Base-by-base conservation (phyloP, 768 basidiomycete genomes). In the Candolleomyces eurysporus region DNA sequence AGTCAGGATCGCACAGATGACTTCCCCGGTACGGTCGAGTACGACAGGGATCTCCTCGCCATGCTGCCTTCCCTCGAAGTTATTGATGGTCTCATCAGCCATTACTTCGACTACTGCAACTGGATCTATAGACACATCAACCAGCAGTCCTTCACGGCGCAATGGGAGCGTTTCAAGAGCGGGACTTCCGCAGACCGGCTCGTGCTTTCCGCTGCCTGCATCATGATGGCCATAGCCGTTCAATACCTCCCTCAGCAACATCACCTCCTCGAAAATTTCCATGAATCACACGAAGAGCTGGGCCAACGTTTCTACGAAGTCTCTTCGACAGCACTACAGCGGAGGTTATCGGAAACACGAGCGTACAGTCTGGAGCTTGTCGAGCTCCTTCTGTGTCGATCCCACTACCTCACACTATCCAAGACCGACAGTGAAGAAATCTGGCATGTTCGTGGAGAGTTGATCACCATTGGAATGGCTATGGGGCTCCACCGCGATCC, bases 401-500 rank as follows among this genome's bases (percentile, higher is more conserved):
- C 80, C 19, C 89, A 91, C 73, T 93, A 89, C 69, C 79, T 90
- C 62, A 87, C 84, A 0, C 82, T 91, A 59, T 79, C 82, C 4
- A 92, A 91, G 68, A 85, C 83, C 0, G 89, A 92, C 67, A 84
- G 85, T 46, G 92, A 94, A 72, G 90, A 92, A 71, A 85, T 92
- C 26, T 94, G 92, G 92, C 76, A 81, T 39, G 80, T 91, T 42
- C 78, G 85, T 22, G 90, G 90, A 2, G 89, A 92, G 66, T 76
- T 93, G 16, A 75, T 92, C 39, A 85, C 85, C 30, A 87, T 92
- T 61, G 90, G 82, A 8, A 88, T 85, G 65, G 92, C 91, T 13
- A 87, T 94, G 86, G 92, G 92, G 10, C 75, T 94, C 8, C 92
- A 94, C 73, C 85, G 92, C 19, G 92, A 94, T 73, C 92, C 92